phyloP scores from a whole-genome alignment of 768 basidiomycete genomes.

The Phallus indusiatus region DNA sequence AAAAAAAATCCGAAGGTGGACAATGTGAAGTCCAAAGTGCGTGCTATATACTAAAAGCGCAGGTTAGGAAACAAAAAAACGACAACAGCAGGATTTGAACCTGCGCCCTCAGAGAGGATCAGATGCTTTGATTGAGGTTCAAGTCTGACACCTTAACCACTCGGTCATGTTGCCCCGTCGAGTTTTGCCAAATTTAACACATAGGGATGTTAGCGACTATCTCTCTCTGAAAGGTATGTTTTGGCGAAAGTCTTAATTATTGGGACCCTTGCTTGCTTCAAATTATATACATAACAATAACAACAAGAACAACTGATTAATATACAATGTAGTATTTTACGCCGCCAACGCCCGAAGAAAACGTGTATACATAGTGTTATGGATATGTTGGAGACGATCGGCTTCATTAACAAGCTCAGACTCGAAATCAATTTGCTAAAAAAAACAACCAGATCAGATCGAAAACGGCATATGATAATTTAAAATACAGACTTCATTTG shows the following conservation, averaged over 20 bases:
- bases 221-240: neutral
- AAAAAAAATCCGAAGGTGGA: no score
- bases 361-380: constrained; percentile 51
- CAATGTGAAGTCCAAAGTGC: no score
- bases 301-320: neutral
- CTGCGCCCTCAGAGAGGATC: constrained; percentile 2
- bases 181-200: no score
- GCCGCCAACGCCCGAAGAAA: constrained; percentile 32
- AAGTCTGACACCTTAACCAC: constrained; percentile 2
- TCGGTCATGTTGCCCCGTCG: neutral
- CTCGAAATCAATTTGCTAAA: constrained; percentile 34
- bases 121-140: neutral
- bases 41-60: no score
- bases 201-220: neutral
- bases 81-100: constrained; percentile 1
- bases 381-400: constrained; percentile 53
- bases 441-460: neutral
- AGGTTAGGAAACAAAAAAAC: neutral
- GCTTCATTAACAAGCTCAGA: constrained; percentile 42
- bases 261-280: no score
- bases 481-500: constrained; percentile 34
- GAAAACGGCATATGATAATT: neutral
- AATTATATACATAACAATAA: no score
- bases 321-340: neutral
- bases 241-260: no score